These are phyloP conservation scores for Friedmanniomyces simplex DNA, from an alignment of 495 filamentous ascomycete genomes.

Conservation along the genomic window DNA sequence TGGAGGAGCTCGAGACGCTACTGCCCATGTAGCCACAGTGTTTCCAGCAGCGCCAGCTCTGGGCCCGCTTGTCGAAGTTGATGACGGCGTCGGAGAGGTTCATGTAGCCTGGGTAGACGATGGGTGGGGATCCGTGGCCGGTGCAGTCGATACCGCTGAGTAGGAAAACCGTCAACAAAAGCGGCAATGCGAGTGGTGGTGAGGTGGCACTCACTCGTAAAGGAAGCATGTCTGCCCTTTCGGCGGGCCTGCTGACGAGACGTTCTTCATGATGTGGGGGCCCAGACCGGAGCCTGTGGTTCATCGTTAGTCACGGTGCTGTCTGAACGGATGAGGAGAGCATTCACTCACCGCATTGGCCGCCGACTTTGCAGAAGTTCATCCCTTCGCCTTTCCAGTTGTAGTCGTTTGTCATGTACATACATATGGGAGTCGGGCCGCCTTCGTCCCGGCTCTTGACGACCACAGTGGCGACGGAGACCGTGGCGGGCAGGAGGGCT, in stretches of 20 bases:
- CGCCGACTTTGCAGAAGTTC: slow-evolving; percentile 13
- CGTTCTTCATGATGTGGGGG: slow-evolving; percentile 4
- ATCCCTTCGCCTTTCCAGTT: slow-evolving; percentile 11
- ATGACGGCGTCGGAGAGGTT: slow-evolving; percentile 3
- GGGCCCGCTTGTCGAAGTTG: slow-evolving; percentile 7
- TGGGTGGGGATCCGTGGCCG: slow-evolving; percentile 5
- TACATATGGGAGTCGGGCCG: neutral
- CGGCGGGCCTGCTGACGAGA: slow-evolving; percentile 13
- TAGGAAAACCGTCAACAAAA: neutral
- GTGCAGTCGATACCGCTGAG: slow-evolving; percentile 3
- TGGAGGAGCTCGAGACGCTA: neutral
- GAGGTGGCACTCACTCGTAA: neutral
- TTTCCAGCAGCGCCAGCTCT: slow-evolving; percentile 15
- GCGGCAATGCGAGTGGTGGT: neutral
- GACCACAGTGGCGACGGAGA: neutral
- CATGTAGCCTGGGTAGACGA: slow-evolving; percentile 13
- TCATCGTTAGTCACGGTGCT: neutral
- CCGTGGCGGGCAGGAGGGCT: neutral
- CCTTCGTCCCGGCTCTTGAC: neutral
- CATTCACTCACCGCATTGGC: slow-evolving; percentile 4
- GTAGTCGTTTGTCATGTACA: slow-evolving; percentile 6
- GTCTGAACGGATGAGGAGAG: neutral
- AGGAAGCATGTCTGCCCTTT: slow-evolving; percentile 12
- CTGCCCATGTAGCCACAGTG: slow-evolving; percentile 7
- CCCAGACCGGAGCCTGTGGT: slow-evolving; percentile 3